Percentiles rank a stretch among this genome's conserved stretches.
Evolutionary conservation across 2,329 filamentous ascomycete genomes (phyloP).

Genomic region (Neurospora crassa): DNA sequence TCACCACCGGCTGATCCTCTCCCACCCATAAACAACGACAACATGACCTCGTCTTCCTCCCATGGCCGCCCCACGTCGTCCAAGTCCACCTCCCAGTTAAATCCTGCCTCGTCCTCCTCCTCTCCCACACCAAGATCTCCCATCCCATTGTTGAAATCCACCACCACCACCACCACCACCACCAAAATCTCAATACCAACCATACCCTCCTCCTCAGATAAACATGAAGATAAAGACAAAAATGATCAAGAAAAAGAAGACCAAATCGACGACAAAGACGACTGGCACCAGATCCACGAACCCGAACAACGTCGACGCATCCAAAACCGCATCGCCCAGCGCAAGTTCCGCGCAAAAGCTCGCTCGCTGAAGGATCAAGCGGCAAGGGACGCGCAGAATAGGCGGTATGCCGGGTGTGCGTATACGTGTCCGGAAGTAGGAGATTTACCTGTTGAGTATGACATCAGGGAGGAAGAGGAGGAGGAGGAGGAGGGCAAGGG

Average conservation of each 20-base stretch:
- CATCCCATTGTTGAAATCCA: slow-evolving; percentile 4
- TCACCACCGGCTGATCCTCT: not conserved
- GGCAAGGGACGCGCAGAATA: slow-evolving; percentile 54
- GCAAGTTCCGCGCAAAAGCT: slow-evolving; percentile 65
- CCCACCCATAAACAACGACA: not conserved
- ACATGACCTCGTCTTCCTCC: not conserved
- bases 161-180: not conserved
- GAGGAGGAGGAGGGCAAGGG: too few species aligned
- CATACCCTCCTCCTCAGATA: slow-evolving; percentile 13
- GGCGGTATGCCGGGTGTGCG: slow-evolving; percentile 51
- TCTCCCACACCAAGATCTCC: slow-evolving; percentile 14
- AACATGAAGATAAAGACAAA: slow-evolving; percentile 22
- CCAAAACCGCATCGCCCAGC: slow-evolving; percentile 66
- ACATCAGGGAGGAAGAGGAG: not conserved
- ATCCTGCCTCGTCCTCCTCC: slow-evolving; percentile 6
- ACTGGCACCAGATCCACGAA: slow-evolving; percentile 63
- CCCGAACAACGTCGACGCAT: slow-evolving; percentile 63
- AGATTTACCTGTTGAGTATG: not conserved
- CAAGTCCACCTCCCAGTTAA: not conserved
- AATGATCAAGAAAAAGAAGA: slow-evolving; percentile 18
- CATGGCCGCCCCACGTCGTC: too few species aligned
- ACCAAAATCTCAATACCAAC: slow-evolving; percentile 20
- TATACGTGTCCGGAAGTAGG: slow-evolving; percentile 41
- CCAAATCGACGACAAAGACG: slow-evolving; percentile 30
- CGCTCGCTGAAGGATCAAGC: slow-evolving; percentile 57